phyloP scores from a whole-genome alignment of 2,329 filamentous ascomycete genomes.

The Colletotrichum sp. region DNA sequence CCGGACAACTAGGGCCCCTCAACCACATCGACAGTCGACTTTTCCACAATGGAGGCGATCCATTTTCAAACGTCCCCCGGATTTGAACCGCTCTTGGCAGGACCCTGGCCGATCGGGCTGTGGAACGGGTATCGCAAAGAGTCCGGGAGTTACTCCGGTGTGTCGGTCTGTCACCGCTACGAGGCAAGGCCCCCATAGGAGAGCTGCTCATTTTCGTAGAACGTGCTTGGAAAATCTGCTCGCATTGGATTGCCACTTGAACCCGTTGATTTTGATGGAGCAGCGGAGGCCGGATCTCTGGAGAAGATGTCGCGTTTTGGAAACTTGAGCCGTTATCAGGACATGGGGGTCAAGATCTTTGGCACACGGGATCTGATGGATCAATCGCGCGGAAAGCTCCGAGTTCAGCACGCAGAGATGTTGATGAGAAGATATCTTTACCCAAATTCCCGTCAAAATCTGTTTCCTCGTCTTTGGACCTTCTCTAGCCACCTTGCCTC shows the following conservation, averaged over 20 bases:
- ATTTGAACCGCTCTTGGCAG: background rate
- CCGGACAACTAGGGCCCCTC: background rate
- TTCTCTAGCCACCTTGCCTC: background rate
- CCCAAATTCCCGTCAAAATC: background rate
- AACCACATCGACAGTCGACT: background rate
- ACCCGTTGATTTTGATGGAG: background rate
- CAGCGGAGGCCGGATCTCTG: too few species aligned
- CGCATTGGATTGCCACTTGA: background rate
- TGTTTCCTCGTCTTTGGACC: background rate
- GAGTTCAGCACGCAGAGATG: background rate
- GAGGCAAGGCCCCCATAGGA: background rate
- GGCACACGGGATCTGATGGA: background rate
- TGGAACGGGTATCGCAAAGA: background rate
- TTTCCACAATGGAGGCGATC: background rate
- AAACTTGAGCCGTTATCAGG: background rate
- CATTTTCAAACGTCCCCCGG: background rate
- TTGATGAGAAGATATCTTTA: background rate
- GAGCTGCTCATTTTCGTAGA: background rate
- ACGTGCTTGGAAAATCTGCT: background rate
- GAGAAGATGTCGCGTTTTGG: background rate
- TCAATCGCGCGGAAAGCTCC: background rate
- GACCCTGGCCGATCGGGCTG: background rate
- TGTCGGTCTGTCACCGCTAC: constrained; percentile 1
- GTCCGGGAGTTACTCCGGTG: background rate
- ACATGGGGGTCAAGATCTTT: background rate